A percentile compares a stretch with the other conserved stretches of the same genome.
These are phyloP conservation scores for Chaetomiaceae sp. DNA, from an alignment of 2,329 filamentous ascomycete species.

Conservation along the genomic window DNA sequence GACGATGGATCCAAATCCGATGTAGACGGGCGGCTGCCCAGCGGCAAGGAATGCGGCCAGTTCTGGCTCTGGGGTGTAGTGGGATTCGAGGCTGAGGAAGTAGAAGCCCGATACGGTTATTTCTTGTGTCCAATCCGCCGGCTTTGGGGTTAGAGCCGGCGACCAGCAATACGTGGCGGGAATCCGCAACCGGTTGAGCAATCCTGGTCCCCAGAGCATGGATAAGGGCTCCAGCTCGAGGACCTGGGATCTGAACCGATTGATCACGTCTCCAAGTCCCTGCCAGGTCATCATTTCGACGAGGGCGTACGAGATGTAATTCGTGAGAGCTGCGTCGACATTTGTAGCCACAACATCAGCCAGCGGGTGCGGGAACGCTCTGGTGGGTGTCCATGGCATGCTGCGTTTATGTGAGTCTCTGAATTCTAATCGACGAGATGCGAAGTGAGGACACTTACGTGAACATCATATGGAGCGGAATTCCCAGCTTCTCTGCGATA, in stretches of 20 bases:
- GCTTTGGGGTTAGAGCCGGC: slow-evolving; percentile 55
- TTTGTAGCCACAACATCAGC: slow-evolving; percentile 76
- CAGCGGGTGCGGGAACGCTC: slow-evolving; percentile 79
- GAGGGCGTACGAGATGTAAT: slow-evolving; percentile 77
- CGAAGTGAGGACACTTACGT: slow-evolving; percentile 51
- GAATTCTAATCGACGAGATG: background rate
- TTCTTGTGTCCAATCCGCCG: slow-evolving; percentile 67
- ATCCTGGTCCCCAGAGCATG: slow-evolving; percentile 75
- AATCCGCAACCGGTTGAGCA: slow-evolving; percentile 69
- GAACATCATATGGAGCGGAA: slow-evolving; percentile 83
- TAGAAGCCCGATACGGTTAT: slow-evolving; percentile 74
- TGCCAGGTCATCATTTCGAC: slow-evolving; percentile 95
- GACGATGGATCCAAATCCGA: slow-evolving; percentile 80
- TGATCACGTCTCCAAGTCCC: slow-evolving; percentile 85
- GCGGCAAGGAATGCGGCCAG: slow-evolving; percentile 62
- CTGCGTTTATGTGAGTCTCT: slow-evolving; percentile 58
- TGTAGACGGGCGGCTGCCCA: slow-evolving; percentile 71
- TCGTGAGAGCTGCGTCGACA: slow-evolving; percentile 70
- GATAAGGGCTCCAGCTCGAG: slow-evolving; percentile 74
- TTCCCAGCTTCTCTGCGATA: slow-evolving; percentile 68
- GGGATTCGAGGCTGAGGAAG: slow-evolving; percentile 64
- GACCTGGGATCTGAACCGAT: slow-evolving; percentile 71
- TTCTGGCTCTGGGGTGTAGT: slow-evolving; percentile 62
- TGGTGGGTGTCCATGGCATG: slow-evolving; percentile 90
- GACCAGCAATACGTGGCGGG: slow-evolving; percentile 95